Evolutionary conservation across 805 yeast genomes (phyloP).

Genomic region (Saturnispora silvae): DNA sequence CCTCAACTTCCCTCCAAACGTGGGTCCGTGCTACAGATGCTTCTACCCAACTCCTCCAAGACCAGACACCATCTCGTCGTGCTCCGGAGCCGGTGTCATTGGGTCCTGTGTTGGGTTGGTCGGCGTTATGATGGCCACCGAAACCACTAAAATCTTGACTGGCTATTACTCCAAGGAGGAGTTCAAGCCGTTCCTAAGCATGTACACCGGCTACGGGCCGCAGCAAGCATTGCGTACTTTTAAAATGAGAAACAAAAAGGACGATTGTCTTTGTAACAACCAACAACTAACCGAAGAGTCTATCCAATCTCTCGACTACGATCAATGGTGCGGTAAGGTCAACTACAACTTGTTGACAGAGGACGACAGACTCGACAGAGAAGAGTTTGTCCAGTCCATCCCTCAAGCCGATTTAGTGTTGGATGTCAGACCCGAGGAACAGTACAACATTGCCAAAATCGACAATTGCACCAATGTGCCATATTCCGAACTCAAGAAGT

Average conservation of each 20-base stretch:
- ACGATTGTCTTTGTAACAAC: slow-evolving; percentile 46
- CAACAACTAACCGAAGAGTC: slow-evolving; percentile 38
- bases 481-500: slow-evolving; percentile 35
- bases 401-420: slow-evolving; percentile 26
- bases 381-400: slow-evolving; percentile 20
- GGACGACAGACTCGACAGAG: slow-evolving; percentile 37
- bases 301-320: slow-evolving; percentile 49
- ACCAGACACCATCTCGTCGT: slow-evolving; percentile 68
- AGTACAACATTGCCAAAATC: slow-evolving; percentile 56
- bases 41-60: slow-evolving; percentile 87
- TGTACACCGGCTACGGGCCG: slow-evolving; percentile 57
- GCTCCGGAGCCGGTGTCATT: slow-evolving; percentile 87
- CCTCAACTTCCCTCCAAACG: slow-evolving; percentile 42
- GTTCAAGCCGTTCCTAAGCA: slow-evolving; percentile 59
- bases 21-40: slow-evolving; percentile 93
- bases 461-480: slow-evolving; percentile 56
- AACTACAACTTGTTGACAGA: slow-evolving; percentile 34
- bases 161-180: slow-evolving; percentile 39
- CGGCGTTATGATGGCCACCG: slow-evolving; percentile 84
- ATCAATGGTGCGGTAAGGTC: slow-evolving; percentile 63
- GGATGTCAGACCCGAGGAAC: slow-evolving; percentile 78
- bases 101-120: slow-evolving; percentile 95
- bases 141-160: slow-evolving; percentile 64
- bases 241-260: slow-evolving; percentile 64
- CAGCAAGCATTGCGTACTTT: slow-evolving; percentile 56